A percentile compares a stretch with the other conserved stretches of the same genome.
Evolutionary conservation across 106 monocot genomes (phyloP).

Genomic region (Platanthera zijinensis): DNA sequence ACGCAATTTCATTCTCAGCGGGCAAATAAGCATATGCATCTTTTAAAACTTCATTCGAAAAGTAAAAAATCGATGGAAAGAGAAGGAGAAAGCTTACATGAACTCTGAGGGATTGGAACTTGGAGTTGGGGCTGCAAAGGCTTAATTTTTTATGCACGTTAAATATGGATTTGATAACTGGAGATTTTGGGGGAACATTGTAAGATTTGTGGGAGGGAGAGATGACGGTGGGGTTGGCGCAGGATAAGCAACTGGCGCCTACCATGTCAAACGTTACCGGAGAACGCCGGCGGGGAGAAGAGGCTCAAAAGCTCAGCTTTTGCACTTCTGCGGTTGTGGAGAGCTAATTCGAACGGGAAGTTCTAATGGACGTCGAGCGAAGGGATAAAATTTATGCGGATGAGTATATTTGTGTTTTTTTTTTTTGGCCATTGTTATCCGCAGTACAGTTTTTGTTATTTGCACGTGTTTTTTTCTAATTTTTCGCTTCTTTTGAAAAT

Average conservation of each 20-base stretch:
- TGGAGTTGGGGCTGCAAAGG: not conserved
- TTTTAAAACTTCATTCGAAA: not conserved
- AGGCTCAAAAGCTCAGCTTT: no score
- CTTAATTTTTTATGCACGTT: not conserved
- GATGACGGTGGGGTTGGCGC: conserved; percentile 1
- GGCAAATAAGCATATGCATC: not conserved
- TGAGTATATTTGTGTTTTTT: no score
- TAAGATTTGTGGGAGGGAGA: not conserved
- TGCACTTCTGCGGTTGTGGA: no score
- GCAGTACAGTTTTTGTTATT: no score
- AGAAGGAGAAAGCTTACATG: conserved; percentile 4
- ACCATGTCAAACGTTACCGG: not conserved
- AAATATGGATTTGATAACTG: not conserved
- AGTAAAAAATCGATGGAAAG: not conserved
- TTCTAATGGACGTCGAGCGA: no score
- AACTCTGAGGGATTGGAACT: not conserved
- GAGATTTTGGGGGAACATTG: not conserved
- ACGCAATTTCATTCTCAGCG: not conserved
- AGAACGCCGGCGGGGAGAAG: not conserved
- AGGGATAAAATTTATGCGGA: no score
- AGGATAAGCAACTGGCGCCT: not conserved
- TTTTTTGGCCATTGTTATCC: no score
- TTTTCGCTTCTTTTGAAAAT: no score
- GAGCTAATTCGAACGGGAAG: no score
- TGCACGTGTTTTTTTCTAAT: no score